Percentiles rank a stretch among this genome's conserved stretches.
Conservation (phyloP, 306 rosid genomes). For the Comarum palustre region DNA sequence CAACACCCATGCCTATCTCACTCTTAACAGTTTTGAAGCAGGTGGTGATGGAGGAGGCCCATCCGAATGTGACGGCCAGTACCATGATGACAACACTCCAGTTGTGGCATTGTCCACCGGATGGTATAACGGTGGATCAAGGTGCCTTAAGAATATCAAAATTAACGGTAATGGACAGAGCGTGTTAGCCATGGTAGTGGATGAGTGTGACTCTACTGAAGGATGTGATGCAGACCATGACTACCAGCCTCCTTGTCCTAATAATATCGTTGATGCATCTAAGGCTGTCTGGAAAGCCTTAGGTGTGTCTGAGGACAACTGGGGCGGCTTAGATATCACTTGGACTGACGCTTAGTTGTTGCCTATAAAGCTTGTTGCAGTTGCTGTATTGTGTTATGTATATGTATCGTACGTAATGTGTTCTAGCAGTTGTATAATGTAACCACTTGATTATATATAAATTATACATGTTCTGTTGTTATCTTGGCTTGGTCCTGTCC, state of each 20-base stretch:
- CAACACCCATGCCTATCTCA: constrained; percentile 36
- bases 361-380: not conserved
- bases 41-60: constrained; percentile 45
- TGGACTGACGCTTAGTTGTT: too few relatives aligned
- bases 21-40: constrained; percentile 38
- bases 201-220: constrained; percentile 53
- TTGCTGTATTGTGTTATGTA: too few relatives aligned
- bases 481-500: not conserved
- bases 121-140: constrained; percentile 30
- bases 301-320: too few relatives aligned
- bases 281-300: too few relatives aligned
- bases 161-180: constrained; percentile 41
- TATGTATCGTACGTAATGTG: too few relatives aligned
- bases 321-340: too few relatives aligned
- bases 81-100: constrained; percentile 31
- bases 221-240: constrained; percentile 47
- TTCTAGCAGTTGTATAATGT: not conserved
- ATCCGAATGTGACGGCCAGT: constrained; percentile 38
- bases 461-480: not conserved
- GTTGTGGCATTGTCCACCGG: constrained; percentile 48
- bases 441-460: not conserved
- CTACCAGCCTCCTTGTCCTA: constrained; percentile 38
- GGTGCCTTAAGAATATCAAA: constrained; percentile 33
- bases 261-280: too few relatives aligned
- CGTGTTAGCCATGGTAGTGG: constrained; percentile 51